Conservation (phyloP, 2,329 filamentous ascomycete species). For the Trichophyton rubrum region DNA sequence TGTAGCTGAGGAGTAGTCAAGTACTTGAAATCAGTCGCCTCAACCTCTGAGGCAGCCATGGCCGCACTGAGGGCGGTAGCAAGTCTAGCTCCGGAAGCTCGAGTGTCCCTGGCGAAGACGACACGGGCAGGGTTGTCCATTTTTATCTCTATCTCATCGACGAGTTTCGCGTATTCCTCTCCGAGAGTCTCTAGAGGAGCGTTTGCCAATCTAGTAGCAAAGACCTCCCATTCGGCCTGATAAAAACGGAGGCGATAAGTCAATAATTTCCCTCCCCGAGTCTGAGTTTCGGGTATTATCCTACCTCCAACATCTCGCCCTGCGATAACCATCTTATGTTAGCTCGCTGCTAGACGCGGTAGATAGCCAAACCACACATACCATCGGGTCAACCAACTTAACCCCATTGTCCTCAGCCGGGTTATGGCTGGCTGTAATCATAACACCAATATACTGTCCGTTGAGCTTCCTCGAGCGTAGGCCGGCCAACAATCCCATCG, state of each 20-base stretch:
- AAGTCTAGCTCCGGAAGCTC: conserved; percentile 77
- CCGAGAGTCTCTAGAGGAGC: conserved; percentile 62
- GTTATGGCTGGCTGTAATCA: conserved; percentile 93
- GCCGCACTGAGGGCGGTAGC: conserved; percentile 68
- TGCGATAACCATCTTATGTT: conserved; percentile 20
- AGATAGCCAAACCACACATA: conserved; percentile 22
- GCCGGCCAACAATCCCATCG: conserved; percentile 77
- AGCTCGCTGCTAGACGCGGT: conserved; percentile 6
- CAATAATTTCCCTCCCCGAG: not conserved
- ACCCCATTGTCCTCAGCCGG: conserved; percentile 81
- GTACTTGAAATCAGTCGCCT: conserved; percentile 74
- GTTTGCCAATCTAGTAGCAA: conserved; percentile 84
- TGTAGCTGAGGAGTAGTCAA: conserved; percentile 96
- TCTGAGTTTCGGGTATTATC: conserved; percentile 15
- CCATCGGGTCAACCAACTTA: conserved; percentile 91
- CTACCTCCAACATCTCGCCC: conserved; percentile 91
- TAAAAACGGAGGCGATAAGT: conserved; percentile 7
- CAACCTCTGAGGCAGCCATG: conserved; percentile 60
- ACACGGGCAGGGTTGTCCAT: conserved; percentile 60
- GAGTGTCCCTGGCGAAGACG: conserved; percentile 82
- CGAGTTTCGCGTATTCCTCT: conserved; percentile 62
- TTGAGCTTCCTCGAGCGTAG: conserved; percentile 81
- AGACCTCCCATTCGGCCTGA: conserved; percentile 71
- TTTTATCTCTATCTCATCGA: conserved; percentile 64
- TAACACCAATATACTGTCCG: conserved; percentile 86